These are phyloP conservation scores for Pythium dissimile DNA, from an alignment of 352 stramenopile species.

Conservation along the genomic window DNA sequence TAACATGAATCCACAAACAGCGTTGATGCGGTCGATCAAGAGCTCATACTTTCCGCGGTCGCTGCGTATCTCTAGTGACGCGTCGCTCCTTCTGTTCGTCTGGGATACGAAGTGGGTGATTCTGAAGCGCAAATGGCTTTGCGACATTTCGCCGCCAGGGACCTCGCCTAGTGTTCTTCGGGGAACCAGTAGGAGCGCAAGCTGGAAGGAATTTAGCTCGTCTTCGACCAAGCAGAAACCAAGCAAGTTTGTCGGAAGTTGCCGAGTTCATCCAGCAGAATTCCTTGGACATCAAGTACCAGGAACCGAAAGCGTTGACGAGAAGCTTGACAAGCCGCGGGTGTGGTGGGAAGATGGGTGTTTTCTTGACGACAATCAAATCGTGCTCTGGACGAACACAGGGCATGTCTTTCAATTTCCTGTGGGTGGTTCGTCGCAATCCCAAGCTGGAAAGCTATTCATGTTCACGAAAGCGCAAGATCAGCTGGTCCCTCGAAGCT, in stretches of 20 bases:
- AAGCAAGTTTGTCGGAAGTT: slow-evolving; percentile 45
- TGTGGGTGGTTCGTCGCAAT: slow-evolving; percentile 17
- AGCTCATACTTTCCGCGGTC: slow-evolving; percentile 66
- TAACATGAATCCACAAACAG: slow-evolving; percentile 80
- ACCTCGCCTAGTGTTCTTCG: neutral
- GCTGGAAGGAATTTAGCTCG: slow-evolving; percentile 17
- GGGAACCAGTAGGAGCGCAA: slow-evolving; percentile 8
- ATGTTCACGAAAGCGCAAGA: slow-evolving; percentile 84
- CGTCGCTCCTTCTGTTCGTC: slow-evolving; percentile 64
- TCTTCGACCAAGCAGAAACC: slow-evolving; percentile 25
- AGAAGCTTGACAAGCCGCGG: neutral
- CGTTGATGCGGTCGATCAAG: slow-evolving; percentile 81
- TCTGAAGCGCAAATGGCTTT: slow-evolving; percentile 80
- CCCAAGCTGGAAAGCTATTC: slow-evolving; percentile 53
- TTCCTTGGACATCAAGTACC: slow-evolving; percentile 17
- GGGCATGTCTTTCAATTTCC: slow-evolving; percentile 67
- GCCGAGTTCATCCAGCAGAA: slow-evolving; percentile 35
- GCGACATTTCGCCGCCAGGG: slow-evolving; percentile 31
- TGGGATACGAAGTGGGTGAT: slow-evolving; percentile 77
- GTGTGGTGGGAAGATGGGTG: slow-evolving; percentile 55
- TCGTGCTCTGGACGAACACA: slow-evolving; percentile 70
- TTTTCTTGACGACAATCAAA: slow-evolving; percentile 59
- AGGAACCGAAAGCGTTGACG: neutral
- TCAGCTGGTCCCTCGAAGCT: slow-evolving; percentile 74
- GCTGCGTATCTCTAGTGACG: slow-evolving; percentile 55